Percentiles rank a stretch among this genome's conserved stretches.
phyloP scores from a whole-genome alignment of 1,284 basidiomycete species.

The Cryptococcus wingfieldii region DNA sequence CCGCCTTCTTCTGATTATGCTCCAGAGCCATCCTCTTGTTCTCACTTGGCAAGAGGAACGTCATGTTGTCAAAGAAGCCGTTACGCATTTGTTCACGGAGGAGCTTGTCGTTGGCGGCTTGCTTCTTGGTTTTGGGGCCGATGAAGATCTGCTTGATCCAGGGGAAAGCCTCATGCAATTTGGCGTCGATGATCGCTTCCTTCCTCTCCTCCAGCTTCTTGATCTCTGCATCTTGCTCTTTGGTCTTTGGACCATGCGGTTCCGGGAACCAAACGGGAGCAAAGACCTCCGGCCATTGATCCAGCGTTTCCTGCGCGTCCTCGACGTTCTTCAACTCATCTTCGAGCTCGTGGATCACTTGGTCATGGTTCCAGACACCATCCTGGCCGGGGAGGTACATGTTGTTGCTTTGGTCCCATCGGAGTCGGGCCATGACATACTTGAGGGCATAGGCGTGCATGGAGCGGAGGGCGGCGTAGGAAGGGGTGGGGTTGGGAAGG shows the following conservation, averaged over 20 bases:
- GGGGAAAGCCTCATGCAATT: constrained; percentile 22
- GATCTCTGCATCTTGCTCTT: constrained; percentile 21
- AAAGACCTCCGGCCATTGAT: constrained; percentile 26
- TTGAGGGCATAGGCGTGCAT: constrained; percentile 26
- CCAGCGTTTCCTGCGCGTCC: constrained; percentile 29
- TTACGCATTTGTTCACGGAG: constrained; percentile 25
- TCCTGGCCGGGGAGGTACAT: constrained; percentile 27
- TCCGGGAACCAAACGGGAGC: constrained; percentile 21
- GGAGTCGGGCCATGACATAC: constrained; percentile 30
- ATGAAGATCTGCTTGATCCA: constrained; percentile 34
- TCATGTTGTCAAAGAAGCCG: constrained; percentile 27
- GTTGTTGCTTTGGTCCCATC: constrained; percentile 35
- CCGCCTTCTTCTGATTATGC: constrained; percentile 5
- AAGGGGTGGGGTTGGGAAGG: constrained; percentile 5
- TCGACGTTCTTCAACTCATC: constrained; percentile 25
- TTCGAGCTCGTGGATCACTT: constrained; percentile 28
- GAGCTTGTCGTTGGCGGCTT: constrained; percentile 24
- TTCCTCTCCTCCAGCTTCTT: constrained; percentile 14
- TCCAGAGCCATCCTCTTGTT: constrained; percentile 21
- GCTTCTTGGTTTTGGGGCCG: constrained; percentile 35
- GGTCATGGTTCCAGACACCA: constrained; percentile 27
- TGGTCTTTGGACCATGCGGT: constrained; percentile 27
- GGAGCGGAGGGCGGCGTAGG: constrained; percentile 29
- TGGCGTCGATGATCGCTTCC: constrained; percentile 17
- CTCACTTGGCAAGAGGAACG: constrained; percentile 20